Conservation (phyloP, 352 stramenopile species). For the Phytophthora ohioensis region DNA sequence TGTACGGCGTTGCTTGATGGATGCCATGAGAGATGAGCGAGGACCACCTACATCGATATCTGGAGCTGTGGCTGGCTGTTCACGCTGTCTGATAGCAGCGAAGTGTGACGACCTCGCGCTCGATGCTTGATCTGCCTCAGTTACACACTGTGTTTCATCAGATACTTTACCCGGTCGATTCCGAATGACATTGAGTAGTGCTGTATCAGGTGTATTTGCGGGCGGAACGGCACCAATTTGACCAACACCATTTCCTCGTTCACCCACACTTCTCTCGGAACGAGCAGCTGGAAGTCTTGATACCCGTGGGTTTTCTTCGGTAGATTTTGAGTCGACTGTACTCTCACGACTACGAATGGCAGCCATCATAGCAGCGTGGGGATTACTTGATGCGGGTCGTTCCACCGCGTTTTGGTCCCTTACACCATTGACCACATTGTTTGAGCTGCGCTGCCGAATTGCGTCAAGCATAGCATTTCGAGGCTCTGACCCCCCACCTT, state of each 20-base stretch:
- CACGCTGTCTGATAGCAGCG: constrained; percentile 23
- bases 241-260: neutral
- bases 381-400: neutral
- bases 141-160: neutral
- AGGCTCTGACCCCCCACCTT: constrained; percentile 3
- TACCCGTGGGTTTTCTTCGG: neutral
- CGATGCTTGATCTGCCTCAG: neutral
- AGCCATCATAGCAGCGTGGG: constrained; percentile 22
- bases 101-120: constrained; percentile 24
- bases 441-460: constrained; percentile 37
- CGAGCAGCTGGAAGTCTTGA: constrained; percentile 9
- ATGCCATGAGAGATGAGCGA: constrained; percentile 24
- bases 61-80: constrained; percentile 1
- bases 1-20: constrained; percentile 16
- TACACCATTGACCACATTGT: neutral
- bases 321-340: neutral
- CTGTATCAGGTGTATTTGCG: neutral
- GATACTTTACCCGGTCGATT: neutral
- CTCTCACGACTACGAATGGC: constrained; percentile 26
- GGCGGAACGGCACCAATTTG: neutral
- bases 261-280: neutral
- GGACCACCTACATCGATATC: neutral
- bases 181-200: constrained; percentile 8
- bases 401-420: neutral
- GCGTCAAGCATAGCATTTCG: constrained; percentile 41